phyloP scores from a whole-genome alignment of 2,329 filamentous ascomycete species.

The Pestalotiopsis fici region DNA sequence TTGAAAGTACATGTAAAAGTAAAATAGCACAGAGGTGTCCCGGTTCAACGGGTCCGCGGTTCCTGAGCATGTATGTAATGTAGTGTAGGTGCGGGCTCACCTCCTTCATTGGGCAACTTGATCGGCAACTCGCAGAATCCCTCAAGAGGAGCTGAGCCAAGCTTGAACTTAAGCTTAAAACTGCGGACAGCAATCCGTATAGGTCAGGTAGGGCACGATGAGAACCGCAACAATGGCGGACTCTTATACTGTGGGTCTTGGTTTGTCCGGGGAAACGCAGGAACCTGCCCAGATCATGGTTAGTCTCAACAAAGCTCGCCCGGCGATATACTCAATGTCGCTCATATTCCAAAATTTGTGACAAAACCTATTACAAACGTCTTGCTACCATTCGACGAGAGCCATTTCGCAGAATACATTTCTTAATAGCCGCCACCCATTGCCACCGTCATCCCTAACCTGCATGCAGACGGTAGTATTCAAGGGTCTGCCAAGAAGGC shows the following conservation, averaged over 20 bases:
- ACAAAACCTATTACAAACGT: neutral
- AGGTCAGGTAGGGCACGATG: neutral
- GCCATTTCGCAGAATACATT: neutral
- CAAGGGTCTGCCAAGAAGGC: neutral
- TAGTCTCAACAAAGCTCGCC: neutral
- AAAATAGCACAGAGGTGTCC: neutral
- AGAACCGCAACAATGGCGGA: neutral
- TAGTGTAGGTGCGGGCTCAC: neutral
- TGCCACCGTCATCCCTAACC: neutral
- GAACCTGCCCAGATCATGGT: neutral
- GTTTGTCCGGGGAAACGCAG: neutral
- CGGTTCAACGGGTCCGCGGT: neutral
- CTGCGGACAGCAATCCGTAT: neutral
- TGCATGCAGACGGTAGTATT: neutral
- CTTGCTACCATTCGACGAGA: neutral
- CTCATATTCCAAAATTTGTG: neutral
- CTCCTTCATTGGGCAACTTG: neutral
- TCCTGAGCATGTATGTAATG: neutral
- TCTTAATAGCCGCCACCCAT: neutral
- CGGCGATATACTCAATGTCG: neutral
- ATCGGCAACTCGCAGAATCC: neutral
- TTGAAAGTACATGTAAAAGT: neutral
- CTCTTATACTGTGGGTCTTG: neutral
- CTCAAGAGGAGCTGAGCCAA: neutral
- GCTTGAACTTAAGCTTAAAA: constrained; percentile 1